Evolutionary conservation across 768 basidiomycete species (phyloP).

Genomic region (Collybiopsis confluens): DNA sequence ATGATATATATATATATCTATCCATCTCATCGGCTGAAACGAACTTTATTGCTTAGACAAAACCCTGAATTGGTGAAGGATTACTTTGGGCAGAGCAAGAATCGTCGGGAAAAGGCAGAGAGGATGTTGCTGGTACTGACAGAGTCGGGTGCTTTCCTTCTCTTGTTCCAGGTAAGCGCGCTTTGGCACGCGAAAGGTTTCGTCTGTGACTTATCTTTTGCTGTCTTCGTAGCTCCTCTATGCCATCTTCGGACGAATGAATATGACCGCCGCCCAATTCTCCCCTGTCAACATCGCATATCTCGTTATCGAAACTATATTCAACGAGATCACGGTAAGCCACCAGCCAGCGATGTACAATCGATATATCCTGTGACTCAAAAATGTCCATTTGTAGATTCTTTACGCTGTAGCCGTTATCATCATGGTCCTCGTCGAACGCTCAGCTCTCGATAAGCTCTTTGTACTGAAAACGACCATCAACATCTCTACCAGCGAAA

Average conservation of each 20-base stretch:
- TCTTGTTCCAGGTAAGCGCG: background rate
- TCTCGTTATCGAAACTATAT: conserved; percentile 1
- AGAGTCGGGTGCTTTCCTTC: background rate
- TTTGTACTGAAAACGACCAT: background rate
- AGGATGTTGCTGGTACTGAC: background rate
- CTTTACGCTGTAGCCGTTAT: background rate
- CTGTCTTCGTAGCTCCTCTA: background rate
- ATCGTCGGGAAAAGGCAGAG: background rate
- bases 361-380: background rate
- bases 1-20: background rate
- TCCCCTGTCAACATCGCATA: conserved; percentile 1
- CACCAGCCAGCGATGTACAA: background rate
- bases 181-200: background rate
- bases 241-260: background rate
- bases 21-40: background rate
- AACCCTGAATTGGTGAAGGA: background rate
- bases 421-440: background rate
- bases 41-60: background rate
- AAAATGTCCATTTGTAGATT: background rate
- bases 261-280: conserved; percentile 1
- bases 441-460: conserved; percentile 1
- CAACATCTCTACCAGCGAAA: background rate
- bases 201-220: too few species aligned
- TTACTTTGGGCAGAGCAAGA: background rate
- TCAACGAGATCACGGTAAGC: conserved; percentile 1